phyloP scores from a whole-genome alignment of 2,329 filamentous ascomycete genomes.

The Fusarium tjaetaba region DNA sequence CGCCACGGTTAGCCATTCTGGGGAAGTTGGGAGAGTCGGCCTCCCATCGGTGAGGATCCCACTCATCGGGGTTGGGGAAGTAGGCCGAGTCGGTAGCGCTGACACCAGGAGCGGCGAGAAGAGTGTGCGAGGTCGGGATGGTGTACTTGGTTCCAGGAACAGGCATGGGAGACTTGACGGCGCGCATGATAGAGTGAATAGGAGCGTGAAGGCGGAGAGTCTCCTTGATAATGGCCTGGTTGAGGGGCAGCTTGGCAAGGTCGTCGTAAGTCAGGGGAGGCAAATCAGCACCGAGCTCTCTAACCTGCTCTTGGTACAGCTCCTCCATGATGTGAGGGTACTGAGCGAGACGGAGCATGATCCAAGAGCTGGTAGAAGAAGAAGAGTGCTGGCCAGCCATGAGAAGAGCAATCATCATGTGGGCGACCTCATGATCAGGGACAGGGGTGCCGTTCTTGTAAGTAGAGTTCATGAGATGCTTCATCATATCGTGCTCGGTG shows the following conservation, averaged over 20 bases:
- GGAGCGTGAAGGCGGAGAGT: slow-evolving; percentile 90
- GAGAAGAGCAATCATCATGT: slow-evolving; percentile 93
- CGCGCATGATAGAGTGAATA: slow-evolving; percentile 94
- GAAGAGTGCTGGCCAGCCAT: slow-evolving; percentile 95
- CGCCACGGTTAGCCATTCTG: slow-evolving; percentile 55
- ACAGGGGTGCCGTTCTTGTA: slow-evolving; percentile 85
- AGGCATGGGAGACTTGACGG: slow-evolving; percentile 87
- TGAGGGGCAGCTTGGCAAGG: slow-evolving; percentile 80
- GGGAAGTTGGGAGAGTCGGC: slow-evolving; percentile 67
- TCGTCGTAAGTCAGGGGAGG: slow-evolving; percentile 81
- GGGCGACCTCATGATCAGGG: slow-evolving; percentile 86
- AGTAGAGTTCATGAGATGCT: slow-evolving; percentile 84
- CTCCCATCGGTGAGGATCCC: slow-evolving; percentile 95
- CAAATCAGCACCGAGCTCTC: slow-evolving; percentile 77
- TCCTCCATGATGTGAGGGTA: slow-evolving; percentile 82
- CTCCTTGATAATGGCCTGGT: slow-evolving; percentile 88
- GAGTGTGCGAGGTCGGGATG: slow-evolving; percentile 80
- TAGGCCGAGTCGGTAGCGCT: slow-evolving; percentile 75
- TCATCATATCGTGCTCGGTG: slow-evolving; percentile 80
- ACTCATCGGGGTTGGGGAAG: slow-evolving; percentile 84
- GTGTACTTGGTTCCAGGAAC: slow-evolving; percentile 85
- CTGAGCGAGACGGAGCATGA: slow-evolving; percentile 81
- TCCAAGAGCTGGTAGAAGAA: slow-evolving; percentile 85
- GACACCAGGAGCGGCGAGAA: slow-evolving; percentile 87
- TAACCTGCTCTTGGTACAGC: slow-evolving; percentile 83